Percentiles rank a stretch among this genome's conserved stretches.
Conservation (phyloP, 176 grass and related monocot species). For the Urochloa ruziziensis region DNA sequence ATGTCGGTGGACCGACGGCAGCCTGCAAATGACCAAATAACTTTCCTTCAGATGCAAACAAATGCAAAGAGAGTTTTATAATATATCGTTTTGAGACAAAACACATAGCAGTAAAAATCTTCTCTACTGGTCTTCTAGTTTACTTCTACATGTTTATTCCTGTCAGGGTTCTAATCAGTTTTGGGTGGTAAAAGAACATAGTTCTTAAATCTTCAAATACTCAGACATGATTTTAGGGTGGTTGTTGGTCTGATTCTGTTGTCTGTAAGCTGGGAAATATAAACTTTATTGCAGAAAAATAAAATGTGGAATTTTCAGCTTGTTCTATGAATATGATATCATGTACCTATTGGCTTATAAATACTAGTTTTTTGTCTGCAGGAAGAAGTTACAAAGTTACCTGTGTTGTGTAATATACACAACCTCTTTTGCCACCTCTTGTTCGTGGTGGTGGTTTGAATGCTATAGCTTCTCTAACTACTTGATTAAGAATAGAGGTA, state of each 20-base stretch:
- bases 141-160: background rate
- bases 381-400: conserved; percentile 41
- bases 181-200: background rate
- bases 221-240: too few species aligned
- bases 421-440: conserved; percentile 85
- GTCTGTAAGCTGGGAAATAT: background rate
- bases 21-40: conserved; percentile 47
- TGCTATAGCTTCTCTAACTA: conserved; percentile 83
- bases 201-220: conserved; percentile 1
- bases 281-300: background rate
- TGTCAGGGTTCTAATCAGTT: background rate
- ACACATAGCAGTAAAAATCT: background rate
- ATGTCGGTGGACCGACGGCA: conserved; percentile 81
- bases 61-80: background rate
- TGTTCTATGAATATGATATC: background rate
- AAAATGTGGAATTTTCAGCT: background rate
- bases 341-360: background rate
- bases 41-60: background rate
- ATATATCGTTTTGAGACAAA: background rate
- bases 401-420: conserved; percentile 89
- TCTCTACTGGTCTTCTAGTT: background rate
- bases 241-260: too few species aligned
- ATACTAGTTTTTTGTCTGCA: background rate
- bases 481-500: conserved; percentile 94
- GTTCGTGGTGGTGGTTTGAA: conserved; percentile 92